phyloP scores from a whole-genome alignment of 83 land plant genomes.

The Diphasiastrum complanatum region DNA sequence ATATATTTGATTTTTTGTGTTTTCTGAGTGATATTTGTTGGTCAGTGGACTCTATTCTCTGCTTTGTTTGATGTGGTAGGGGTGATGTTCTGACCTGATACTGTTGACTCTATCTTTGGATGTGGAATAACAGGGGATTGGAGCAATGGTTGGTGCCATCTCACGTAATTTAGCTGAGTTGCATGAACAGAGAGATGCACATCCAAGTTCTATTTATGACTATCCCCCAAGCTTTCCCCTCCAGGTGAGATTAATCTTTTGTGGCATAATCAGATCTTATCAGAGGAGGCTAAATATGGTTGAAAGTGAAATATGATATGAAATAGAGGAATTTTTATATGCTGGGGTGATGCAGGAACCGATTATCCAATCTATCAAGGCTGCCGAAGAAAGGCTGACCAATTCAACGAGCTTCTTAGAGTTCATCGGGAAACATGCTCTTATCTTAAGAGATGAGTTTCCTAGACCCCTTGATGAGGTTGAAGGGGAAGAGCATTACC shows the following conservation, averaged over 20 bases:
- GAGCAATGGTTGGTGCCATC: slow-evolving; percentile 4
- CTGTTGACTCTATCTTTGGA: not conserved
- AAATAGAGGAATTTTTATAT: too few species aligned
- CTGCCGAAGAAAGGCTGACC: slow-evolving; percentile 36
- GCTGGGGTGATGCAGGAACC: slow-evolving; percentile 35
- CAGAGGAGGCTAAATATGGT: too few species aligned
- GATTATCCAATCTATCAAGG: slow-evolving; percentile 27
- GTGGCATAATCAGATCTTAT: too few species aligned
- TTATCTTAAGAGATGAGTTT: slow-evolving; percentile 21
- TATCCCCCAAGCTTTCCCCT: slow-evolving; percentile 12
- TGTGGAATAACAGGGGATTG: slow-evolving; percentile 1
- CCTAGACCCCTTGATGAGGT: slow-evolving; percentile 13
- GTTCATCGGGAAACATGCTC: slow-evolving; percentile 34
- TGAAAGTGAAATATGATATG: too few species aligned
- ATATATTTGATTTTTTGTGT: too few species aligned
- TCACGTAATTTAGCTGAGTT: slow-evolving; percentile 34
- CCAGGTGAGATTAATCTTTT: too few species aligned
- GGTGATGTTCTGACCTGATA: too few species aligned
- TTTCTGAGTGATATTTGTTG: too few species aligned
- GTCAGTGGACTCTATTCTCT: too few species aligned
- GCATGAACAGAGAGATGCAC: slow-evolving; percentile 11
- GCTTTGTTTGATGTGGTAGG: too few species aligned
- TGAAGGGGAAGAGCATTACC: slow-evolving; percentile 17
- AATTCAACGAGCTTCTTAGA: slow-evolving; percentile 33
- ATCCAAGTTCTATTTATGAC: slow-evolving; percentile 26